A percentile compares a stretch with the other conserved stretches of the same genome.
phyloP scores from a whole-genome alignment of 73 alveolate genomes.

The Uronychia binucleata region DNA sequence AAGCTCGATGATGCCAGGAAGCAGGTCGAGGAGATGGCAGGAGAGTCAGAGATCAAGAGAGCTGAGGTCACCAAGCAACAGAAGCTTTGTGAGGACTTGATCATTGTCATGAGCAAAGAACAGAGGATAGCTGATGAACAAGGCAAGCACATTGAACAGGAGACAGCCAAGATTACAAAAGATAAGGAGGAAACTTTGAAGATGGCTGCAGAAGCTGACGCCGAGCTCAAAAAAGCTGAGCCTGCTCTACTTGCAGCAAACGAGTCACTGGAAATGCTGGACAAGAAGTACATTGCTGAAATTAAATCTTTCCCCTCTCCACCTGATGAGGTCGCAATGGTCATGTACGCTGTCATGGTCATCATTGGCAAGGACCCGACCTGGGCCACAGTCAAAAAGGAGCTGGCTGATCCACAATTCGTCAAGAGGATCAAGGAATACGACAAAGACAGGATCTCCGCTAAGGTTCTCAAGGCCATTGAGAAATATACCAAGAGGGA shows the following conservation, averaged over 20 bases:
- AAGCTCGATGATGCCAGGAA: slow-evolving; percentile 98
- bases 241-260: slow-evolving; percentile 96
- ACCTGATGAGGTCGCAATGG: slow-evolving; percentile 92
- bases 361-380: slow-evolving; percentile 64
- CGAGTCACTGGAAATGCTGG: slow-evolving; percentile 91
- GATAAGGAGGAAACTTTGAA: slow-evolving; percentile 95
- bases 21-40: slow-evolving; percentile 96
- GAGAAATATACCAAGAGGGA: slow-evolving; percentile 86
- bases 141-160: slow-evolving; percentile 91
- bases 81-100: slow-evolving; percentile 93
- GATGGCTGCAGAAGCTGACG: slow-evolving; percentile 96
- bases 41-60: slow-evolving; percentile 92
- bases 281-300: slow-evolving; percentile 95
- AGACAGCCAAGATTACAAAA: slow-evolving; percentile 90
- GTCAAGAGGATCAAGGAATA: slow-evolving; percentile 80
- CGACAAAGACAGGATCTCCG: slow-evolving; percentile 86
- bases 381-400: slow-evolving; percentile 86
- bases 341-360: slow-evolving; percentile 95
- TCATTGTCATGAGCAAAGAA: slow-evolving; percentile 93
- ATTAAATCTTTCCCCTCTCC: slow-evolving; percentile 92
- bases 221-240: slow-evolving; percentile 84
- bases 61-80: slow-evolving; percentile 92
- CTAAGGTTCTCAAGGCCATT: slow-evolving; percentile 64
- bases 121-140: slow-evolving; percentile 94
- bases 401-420: slow-evolving; percentile 95